These are phyloP conservation scores for Pholiota microspora DNA, from an alignment of 768 basidiomycete species.

Conservation along the genomic window DNA sequence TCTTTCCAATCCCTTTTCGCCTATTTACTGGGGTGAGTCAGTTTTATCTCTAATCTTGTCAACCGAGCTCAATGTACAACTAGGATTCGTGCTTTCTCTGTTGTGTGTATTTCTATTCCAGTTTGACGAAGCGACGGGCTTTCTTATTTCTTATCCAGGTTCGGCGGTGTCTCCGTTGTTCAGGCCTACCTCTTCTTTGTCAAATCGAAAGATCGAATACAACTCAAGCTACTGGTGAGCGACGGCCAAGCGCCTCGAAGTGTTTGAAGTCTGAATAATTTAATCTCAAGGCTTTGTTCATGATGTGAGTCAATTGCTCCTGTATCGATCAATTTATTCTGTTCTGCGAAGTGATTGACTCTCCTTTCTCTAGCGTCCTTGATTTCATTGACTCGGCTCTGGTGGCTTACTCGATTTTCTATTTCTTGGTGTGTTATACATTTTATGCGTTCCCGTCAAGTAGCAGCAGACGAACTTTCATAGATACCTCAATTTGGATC, in stretches of 20 bases:
- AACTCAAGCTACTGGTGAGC: not conserved
- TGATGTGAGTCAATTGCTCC: not conserved
- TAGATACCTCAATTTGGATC: conserved; percentile 6
- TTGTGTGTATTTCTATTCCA: not conserved
- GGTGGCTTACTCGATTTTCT: conserved; percentile 3
- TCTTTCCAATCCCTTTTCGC: conserved; percentile 2
- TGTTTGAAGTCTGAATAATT: no score
- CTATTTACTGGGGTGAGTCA: conserved; percentile 5
- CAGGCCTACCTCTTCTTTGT: conserved; percentile 1
- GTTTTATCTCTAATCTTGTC: not conserved
- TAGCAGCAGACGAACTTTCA: not conserved
- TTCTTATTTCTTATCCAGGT: not conserved
- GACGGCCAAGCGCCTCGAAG: no score
- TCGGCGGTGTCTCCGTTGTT: conserved; percentile 1
- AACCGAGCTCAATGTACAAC: not conserved
- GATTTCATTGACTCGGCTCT: conserved; percentile 1
- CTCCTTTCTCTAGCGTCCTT: not conserved
- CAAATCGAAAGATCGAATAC: not conserved
- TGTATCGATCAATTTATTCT: not conserved
- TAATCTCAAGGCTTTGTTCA: no score
- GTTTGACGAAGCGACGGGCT: not conserved
- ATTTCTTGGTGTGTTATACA: not conserved
- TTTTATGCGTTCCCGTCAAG: not conserved
- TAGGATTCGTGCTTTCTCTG: conserved; percentile 5
- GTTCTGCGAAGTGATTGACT: not conserved